Conservation (phyloP, 768 basidiomycete genomes). For the Mycena metata region DNA sequence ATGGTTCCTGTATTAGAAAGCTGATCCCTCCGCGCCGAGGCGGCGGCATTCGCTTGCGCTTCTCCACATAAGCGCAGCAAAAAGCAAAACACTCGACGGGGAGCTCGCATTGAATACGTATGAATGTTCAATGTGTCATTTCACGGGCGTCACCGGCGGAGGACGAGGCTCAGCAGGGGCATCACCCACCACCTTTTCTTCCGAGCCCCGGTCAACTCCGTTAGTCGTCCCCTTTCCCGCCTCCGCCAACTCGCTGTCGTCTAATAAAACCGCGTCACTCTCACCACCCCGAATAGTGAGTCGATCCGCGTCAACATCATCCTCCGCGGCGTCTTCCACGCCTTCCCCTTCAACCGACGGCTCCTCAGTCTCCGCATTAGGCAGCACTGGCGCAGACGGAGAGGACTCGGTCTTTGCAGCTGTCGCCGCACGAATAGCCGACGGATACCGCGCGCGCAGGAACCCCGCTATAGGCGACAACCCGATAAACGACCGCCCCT, state of each 20-base stretch:
- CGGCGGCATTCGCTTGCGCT: background rate
- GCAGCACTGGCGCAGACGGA: background rate
- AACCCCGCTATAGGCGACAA: constrained; percentile 76
- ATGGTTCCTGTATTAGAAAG: too few relatives aligned
- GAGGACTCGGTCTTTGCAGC: constrained; percentile 11
- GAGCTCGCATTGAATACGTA: constrained; percentile 27
- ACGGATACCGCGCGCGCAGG: constrained; percentile 72
- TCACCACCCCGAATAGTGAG: constrained; percentile 60
- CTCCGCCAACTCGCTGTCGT: constrained; percentile 9
- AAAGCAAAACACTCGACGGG: constrained; percentile 14
- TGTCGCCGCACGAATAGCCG: constrained; percentile 50
- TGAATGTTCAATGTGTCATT: constrained; percentile 21
- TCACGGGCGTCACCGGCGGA: constrained; percentile 34
- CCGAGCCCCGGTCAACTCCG: constrained; percentile 32
- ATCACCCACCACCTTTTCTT: constrained; percentile 32
- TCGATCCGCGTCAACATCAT: constrained; percentile 56
- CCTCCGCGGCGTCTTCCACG: constrained; percentile 38
- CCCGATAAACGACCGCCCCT: constrained; percentile 64
- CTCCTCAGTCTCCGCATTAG: constrained; percentile 29
- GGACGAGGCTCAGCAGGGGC: constrained; percentile 28
- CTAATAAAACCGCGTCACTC: constrained; percentile 45
- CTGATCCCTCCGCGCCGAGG: too few relatives aligned
- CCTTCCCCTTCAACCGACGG: constrained; percentile 12
- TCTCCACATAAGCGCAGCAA: background rate
- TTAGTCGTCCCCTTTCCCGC: constrained; percentile 20